These are phyloP conservation scores for Nicotiana otophora DNA, from an alignment of 257 asterid genomes.

Conservation along the genomic window DNA sequence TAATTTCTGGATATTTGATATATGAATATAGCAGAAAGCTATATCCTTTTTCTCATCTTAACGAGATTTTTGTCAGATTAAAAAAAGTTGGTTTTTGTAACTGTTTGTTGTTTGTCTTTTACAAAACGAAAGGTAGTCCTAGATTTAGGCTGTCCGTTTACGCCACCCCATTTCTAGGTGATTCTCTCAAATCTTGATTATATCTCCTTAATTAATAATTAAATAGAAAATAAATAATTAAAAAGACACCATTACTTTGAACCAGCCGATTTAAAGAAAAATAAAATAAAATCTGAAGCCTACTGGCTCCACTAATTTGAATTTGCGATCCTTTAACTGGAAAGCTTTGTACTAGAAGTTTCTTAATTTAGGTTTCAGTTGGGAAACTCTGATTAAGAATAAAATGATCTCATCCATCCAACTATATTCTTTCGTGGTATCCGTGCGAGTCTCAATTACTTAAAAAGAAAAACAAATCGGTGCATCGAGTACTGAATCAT, in stretches of 20 bases:
- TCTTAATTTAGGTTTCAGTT: neutral
- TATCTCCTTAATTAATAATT: neutral
- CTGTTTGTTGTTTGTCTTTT: constrained; percentile 45
- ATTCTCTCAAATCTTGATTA: neutral
- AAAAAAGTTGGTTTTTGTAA: constrained; percentile 14
- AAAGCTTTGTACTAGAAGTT: neutral
- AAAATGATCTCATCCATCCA: neutral
- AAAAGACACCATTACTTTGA: neutral
- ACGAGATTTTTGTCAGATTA: neutral
- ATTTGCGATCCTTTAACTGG: neutral
- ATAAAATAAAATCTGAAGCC: neutral
- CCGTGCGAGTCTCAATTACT: too few species aligned
- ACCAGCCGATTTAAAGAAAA: neutral
- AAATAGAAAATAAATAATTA: neutral
- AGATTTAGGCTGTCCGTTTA: constrained; percentile 5
- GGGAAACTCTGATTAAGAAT: neutral
- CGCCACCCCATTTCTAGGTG: constrained; percentile 3
- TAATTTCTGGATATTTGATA: neutral
- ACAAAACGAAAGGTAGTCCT: constrained; percentile 17
- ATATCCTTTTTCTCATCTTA: neutral
- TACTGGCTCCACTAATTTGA: neutral
- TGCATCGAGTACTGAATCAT: too few species aligned
- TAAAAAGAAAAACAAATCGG: too few species aligned
- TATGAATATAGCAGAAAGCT: neutral
- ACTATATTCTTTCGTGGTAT: too few species aligned